Evolutionary conservation across 495 filamentous ascomycete species (phyloP).

Genomic region (Penicillium roqueforti): DNA sequence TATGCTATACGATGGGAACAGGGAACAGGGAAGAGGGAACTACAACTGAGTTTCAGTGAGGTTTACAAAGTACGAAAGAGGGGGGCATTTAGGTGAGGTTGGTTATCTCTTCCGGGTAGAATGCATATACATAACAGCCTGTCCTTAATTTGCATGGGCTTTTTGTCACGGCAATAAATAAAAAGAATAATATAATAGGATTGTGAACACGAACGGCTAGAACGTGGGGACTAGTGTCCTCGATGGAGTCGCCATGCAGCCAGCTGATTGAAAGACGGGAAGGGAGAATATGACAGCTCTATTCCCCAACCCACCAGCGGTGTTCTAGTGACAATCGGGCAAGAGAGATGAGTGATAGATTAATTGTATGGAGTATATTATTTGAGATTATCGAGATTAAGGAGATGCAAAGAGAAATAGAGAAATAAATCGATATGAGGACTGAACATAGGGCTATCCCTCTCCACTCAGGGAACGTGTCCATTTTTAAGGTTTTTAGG

Average conservation of each 20-base stretch:
- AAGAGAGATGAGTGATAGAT: background rate
- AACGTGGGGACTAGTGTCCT: slow-evolving; percentile 25
- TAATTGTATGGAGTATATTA: background rate
- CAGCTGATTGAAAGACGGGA: slow-evolving; percentile 13
- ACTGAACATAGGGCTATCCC: slow-evolving; percentile 2
- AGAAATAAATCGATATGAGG: background rate
- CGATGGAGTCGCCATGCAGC: slow-evolving; percentile 6
- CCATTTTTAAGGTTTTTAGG: background rate
- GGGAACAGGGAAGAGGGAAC: background rate
- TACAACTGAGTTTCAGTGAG: background rate
- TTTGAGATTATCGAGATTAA: background rate
- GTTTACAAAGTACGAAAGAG: slow-evolving; percentile 1
- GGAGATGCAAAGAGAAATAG: too few relatives aligned
- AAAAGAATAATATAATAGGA: background rate
- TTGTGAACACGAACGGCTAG: slow-evolving; percentile 6
- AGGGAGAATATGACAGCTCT: slow-evolving; percentile 43
- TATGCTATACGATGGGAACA: background rate
- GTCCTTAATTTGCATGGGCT: background rate
- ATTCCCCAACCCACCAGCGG: slow-evolving; percentile 14
- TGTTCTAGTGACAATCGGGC: background rate
- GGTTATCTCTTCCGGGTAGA: background rate
- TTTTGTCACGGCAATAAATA: background rate
- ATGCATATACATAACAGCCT: background rate
- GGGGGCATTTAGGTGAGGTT: background rate
- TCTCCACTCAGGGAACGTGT: slow-evolving; percentile 8